These are phyloP conservation scores for Trametes villosa DNA, from an alignment of 768 basidiomycete genomes.

Conservation along the genomic window DNA sequence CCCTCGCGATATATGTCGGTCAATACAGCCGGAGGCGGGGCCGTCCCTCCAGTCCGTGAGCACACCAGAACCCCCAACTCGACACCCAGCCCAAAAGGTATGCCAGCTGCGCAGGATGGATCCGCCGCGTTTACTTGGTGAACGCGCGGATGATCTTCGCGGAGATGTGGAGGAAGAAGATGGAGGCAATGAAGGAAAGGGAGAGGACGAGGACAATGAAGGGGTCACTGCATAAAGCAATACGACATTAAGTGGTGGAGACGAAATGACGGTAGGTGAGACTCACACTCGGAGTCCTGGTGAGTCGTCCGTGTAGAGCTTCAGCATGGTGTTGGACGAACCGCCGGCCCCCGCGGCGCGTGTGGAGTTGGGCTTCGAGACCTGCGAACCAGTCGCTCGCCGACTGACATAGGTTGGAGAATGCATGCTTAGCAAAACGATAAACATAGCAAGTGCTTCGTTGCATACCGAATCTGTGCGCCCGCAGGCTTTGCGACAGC, in stretches of 20 bases:
- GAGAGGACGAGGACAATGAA: slow-evolving; percentile 96
- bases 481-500: slow-evolving; percentile 75
- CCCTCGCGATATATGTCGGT: slow-evolving; percentile 5
- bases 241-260: background rate
- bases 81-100: slow-evolving; percentile 1
- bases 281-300: slow-evolving; percentile 96
- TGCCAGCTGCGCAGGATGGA: background rate
- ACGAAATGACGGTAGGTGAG: slow-evolving; percentile 1
- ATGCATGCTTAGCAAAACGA: background rate
- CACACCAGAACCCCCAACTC: slow-evolving; percentile 1
- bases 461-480: slow-evolving; percentile 76
- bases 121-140: slow-evolving; percentile 59
- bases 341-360: slow-evolving; percentile 96
- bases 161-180: slow-evolving; percentile 98
- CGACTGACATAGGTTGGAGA: slow-evolving; percentile 50
- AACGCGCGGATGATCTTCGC: slow-evolving; percentile 93
- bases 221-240: slow-evolving; percentile 68
- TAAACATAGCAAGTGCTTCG: background rate
- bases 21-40: slow-evolving; percentile 11
- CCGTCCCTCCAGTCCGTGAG: slow-evolving; percentile 14
- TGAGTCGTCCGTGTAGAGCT: slow-evolving; percentile 98
- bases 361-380: slow-evolving; percentile 78
- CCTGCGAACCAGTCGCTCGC: slow-evolving; percentile 70
- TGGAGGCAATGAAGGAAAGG: slow-evolving; percentile 95
- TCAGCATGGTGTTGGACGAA: slow-evolving; percentile 97